A percentile compares a stretch with the other conserved stretches of the same genome.
phyloP scores from a whole-genome alignment of 768 basidiomycete genomes.

The Auricularia heimuer region DNA sequence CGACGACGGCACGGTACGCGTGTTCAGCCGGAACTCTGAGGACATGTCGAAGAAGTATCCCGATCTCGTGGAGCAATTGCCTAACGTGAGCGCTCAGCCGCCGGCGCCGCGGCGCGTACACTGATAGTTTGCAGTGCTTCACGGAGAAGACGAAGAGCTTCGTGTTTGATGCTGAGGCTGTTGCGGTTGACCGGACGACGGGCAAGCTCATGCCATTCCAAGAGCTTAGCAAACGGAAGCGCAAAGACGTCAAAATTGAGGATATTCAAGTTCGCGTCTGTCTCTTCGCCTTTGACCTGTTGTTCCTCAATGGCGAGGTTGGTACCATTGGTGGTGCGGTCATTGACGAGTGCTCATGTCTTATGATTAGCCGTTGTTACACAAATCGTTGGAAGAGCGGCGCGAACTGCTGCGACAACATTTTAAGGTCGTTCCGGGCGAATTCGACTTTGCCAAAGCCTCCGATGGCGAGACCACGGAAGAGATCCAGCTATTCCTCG shows the following conservation, averaged over 20 bases:
- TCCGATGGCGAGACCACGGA: slow-evolving; percentile 85
- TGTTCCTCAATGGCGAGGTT: slow-evolving; percentile 97
- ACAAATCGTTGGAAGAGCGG: slow-evolving; percentile 62
- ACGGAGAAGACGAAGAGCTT: slow-evolving; percentile 78
- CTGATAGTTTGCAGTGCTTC: slow-evolving; percentile 51
- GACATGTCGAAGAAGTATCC: slow-evolving; percentile 99
- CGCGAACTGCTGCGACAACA: slow-evolving; percentile 67
- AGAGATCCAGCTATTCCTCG: slow-evolving; percentile 89
- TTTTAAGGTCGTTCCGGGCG: slow-evolving; percentile 74
- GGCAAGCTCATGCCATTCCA: slow-evolving; percentile 95
- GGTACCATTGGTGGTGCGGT: slow-evolving; percentile 13
- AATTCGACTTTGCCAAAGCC: slow-evolving; percentile 88
- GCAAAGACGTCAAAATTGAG: slow-evolving; percentile 96
- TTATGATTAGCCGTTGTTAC: slow-evolving; percentile 62
- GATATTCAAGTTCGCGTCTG: slow-evolving; percentile 97
- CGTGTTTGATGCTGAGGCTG: slow-evolving; percentile 93
- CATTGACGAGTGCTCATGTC: too few species aligned
- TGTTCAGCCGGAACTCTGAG: slow-evolving; percentile 96
- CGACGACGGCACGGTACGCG: slow-evolving; percentile 71
- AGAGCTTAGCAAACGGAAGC: slow-evolving; percentile 85
- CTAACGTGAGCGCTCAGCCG: slow-evolving; percentile 41
- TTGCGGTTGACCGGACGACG: slow-evolving; percentile 81
- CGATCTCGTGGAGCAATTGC: slow-evolving; percentile 90
- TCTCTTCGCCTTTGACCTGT: slow-evolving; percentile 89
- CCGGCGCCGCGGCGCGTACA: background rate